Percentiles rank a stretch among this genome's conserved stretches.
Evolutionary conservation across 2,329 filamentous ascomycete genomes (phyloP).

Genomic region (Talaromyces islandicus): DNA sequence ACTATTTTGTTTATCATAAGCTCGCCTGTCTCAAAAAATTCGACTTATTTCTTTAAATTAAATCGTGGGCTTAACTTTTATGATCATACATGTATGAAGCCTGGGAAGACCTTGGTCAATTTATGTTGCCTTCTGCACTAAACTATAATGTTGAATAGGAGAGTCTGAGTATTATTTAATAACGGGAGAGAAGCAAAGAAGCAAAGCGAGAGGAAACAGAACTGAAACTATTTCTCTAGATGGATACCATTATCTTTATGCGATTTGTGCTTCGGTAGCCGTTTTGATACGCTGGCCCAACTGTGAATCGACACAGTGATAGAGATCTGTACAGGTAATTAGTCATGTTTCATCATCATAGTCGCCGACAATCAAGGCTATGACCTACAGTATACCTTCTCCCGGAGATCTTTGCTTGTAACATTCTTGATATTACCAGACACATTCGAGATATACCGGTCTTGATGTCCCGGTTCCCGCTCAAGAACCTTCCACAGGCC

Average conservation of each 20-base stretch:
- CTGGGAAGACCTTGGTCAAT: too few species aligned
- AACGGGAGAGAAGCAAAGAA: background rate
- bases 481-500: slow-evolving; percentile 27
- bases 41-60: too few species aligned
- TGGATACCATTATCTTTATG: background rate
- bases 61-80: too few species aligned
- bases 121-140: background rate
- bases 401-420: slow-evolving; percentile 16
- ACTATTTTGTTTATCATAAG: too few species aligned
- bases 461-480: slow-evolving; percentile 27
- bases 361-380: background rate
- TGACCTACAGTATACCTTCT: slow-evolving; percentile 23
- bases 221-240: background rate
- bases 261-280: slow-evolving; percentile 41
- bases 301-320: slow-evolving; percentile 44
- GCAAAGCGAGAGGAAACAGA: background rate
- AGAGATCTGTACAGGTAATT: background rate
- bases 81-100: too few species aligned
- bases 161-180: background rate
- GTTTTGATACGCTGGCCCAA: slow-evolving; percentile 49
- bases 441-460: slow-evolving; percentile 24
- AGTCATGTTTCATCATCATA: background rate
- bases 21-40: too few species aligned
- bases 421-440: slow-evolving; percentile 17
- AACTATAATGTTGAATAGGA: background rate